Evolutionary conservation across 1,284 basidiomycete species (phyloP).

Genomic region (Microbotryum lychnidis-dioicae): DNA sequence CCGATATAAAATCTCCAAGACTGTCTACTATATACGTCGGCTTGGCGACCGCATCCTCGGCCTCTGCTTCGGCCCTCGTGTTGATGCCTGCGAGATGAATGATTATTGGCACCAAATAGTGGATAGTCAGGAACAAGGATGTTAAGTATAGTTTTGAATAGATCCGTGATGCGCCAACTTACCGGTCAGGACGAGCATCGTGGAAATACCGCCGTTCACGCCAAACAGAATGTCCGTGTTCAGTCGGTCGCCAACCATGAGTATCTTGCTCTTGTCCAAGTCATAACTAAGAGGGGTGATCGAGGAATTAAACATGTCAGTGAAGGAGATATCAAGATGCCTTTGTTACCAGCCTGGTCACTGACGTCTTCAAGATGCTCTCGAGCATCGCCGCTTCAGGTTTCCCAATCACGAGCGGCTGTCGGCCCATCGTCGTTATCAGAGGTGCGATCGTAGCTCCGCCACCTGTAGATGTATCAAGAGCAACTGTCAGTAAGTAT

Average conservation of each 20-base stretch:
- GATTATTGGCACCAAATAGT: too few relatives aligned
- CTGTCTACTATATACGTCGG: slow-evolving; percentile 23
- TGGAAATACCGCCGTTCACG: slow-evolving; percentile 70
- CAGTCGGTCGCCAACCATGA: slow-evolving; percentile 95
- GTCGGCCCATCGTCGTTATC: slow-evolving; percentile 54
- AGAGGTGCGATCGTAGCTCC: slow-evolving; percentile 77
- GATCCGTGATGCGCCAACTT: background rate
- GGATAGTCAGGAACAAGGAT: too few relatives aligned
- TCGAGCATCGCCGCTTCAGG: slow-evolving; percentile 90
- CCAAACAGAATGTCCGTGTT: slow-evolving; percentile 84
- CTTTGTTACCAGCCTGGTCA: slow-evolving; percentile 11
- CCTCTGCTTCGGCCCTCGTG: slow-evolving; percentile 17
- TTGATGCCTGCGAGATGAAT: slow-evolving; percentile 16
- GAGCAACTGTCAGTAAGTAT: background rate
- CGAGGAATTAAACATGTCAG: background rate
- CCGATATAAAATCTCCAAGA: slow-evolving; percentile 16
- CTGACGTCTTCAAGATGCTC: slow-evolving; percentile 87
- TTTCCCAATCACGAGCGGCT: slow-evolving; percentile 72
- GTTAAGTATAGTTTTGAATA: background rate
- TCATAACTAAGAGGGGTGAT: slow-evolving; percentile 53
- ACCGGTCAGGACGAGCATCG: slow-evolving; percentile 89
- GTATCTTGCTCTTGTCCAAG: slow-evolving; percentile 72
- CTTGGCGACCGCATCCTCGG: slow-evolving; percentile 16
- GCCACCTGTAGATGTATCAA: slow-evolving; percentile 41
- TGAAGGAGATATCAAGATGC: background rate